Evolutionary conservation across 768 basidiomycete species (phyloP), one percentile per base, ranked within the genome.

Genomic region (Naematelia encephala): DNA sequence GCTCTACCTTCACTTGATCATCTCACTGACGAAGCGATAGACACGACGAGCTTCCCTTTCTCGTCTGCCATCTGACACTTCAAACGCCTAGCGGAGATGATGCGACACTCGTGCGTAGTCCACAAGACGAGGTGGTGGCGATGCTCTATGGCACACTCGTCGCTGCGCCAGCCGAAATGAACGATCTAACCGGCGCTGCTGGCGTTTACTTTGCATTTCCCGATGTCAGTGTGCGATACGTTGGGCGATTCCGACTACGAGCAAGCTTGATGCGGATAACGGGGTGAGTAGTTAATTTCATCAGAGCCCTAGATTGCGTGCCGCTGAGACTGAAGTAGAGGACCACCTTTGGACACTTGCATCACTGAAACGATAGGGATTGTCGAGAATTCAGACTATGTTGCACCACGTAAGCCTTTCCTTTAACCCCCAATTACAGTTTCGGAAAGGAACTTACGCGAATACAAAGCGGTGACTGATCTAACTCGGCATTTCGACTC

Each of bases 181-280:
- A 87, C 61, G 89, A 94, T 75, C 81, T 88, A 39, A 85, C 88
- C 74, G 89, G 89, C 57, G 85, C 86, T 51, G 81, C 82, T 68
- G 88, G 91, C n/a, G 80, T 89, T 46, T 92, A 88, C 76, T 92
- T 96, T 69, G 78, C 91, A 54, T 96, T 93, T 70, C 87, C 91
- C 5, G 91, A 96, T 77, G 89, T 90, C 68, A 90, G 89, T 73
- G 84, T 94, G 57, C 84, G 89, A 16, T 83, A 83, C 80, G 81
- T 84, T 23, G 91, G 91, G 5, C 82, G 81, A 16, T 96, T 86
- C 78, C 84, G 85, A 69, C 81, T 93, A 55, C 84, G 85, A 52
- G 82, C 91, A 55, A 85, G 83, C 51, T 81, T 93, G 52, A 80
- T 89, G 76, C 83, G 84, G 70, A 83, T 89, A 68, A 86, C 86